phyloP scores from a whole-genome alignment of 2,329 filamentous ascomycete genomes.

The Colletotrichum tanaceti region DNA sequence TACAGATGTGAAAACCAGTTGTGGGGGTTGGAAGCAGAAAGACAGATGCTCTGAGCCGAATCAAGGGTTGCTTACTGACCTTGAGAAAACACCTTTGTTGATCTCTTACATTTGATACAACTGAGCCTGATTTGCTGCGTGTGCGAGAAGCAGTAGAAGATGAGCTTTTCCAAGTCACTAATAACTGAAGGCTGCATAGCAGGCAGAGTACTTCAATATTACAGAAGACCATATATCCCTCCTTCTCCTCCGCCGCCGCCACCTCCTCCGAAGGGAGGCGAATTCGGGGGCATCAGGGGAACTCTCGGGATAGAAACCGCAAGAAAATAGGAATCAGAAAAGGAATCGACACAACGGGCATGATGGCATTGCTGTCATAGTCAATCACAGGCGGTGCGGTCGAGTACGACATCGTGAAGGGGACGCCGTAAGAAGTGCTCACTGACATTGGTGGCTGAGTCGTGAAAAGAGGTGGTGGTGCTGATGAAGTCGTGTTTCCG shows the following conservation, averaged over 20 bases:
- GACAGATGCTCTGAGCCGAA: too few species aligned
- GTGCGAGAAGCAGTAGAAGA: too few species aligned
- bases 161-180: too few species aligned
- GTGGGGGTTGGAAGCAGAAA: too few species aligned
- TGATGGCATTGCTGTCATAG: neutral
- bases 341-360: conserved; percentile 14
- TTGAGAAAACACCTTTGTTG: too few species aligned
- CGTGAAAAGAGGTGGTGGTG: neutral
- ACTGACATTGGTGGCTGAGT: conserved; percentile 1
- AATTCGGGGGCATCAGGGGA: neutral
- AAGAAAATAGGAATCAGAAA: neutral
- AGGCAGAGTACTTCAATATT: too few species aligned
- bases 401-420: conserved; percentile 12
- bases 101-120: too few species aligned
- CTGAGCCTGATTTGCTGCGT: too few species aligned
- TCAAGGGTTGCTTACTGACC: too few species aligned
- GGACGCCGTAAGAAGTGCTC: neutral
- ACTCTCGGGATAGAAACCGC: neutral
- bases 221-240: too few species aligned
- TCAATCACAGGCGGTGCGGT: neutral
- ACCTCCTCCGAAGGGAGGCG: neutral
- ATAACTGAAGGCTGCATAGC: too few species aligned
- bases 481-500: neutral
- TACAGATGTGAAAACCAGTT: too few species aligned
- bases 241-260: neutral